Evolutionary conservation across 441 rosid species (phyloP).

Genomic region (Capsella rubella): DNA sequence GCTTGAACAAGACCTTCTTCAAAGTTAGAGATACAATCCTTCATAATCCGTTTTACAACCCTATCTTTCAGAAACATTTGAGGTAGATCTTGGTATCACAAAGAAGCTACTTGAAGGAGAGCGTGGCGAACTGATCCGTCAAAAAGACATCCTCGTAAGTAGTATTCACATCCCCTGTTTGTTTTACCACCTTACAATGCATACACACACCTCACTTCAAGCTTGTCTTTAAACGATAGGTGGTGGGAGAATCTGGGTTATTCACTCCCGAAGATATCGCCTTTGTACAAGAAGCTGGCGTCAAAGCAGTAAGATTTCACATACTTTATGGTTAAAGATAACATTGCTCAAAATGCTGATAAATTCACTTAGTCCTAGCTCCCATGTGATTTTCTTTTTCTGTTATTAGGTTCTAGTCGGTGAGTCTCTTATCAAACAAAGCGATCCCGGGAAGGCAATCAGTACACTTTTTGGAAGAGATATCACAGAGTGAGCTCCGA

Average conservation of each 20-base stretch:
- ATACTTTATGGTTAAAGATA: conserved; percentile 2
- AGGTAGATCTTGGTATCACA: conserved; percentile 86
- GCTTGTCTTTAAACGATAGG: conserved; percentile 49
- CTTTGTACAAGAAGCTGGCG: conserved; percentile 92
- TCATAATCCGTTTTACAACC: conserved; percentile 29
- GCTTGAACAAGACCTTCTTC: conserved; percentile 12
- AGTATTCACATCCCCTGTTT: conserved; percentile 1
- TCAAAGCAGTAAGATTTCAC: conserved; percentile 71
- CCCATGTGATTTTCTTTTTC: conserved; percentile 13
- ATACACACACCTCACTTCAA: not conserved
- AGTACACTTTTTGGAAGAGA: conserved; percentile 81
- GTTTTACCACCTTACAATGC: conserved; percentile 7
- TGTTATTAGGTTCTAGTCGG: conserved; percentile 87
- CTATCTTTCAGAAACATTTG: conserved; percentile 71
- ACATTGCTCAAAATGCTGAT: conserved; percentile 10
- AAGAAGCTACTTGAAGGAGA: conserved; percentile 88
- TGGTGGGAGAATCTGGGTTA: conserved; percentile 93
- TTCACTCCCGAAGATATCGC: conserved; percentile 84
- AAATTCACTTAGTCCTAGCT: not conserved
- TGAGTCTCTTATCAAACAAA: conserved; percentile 84
- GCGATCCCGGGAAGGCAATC: conserved; percentile 75
- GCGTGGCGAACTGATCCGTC: conserved; percentile 72
- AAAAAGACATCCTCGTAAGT: conserved; percentile 81
- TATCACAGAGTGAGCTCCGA: conserved; percentile 49
- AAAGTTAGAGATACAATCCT: conserved; percentile 13